Evolutionary conservation across 768 basidiomycete species (phyloP).

Genomic region (Phaeotremella fagi): DNA sequence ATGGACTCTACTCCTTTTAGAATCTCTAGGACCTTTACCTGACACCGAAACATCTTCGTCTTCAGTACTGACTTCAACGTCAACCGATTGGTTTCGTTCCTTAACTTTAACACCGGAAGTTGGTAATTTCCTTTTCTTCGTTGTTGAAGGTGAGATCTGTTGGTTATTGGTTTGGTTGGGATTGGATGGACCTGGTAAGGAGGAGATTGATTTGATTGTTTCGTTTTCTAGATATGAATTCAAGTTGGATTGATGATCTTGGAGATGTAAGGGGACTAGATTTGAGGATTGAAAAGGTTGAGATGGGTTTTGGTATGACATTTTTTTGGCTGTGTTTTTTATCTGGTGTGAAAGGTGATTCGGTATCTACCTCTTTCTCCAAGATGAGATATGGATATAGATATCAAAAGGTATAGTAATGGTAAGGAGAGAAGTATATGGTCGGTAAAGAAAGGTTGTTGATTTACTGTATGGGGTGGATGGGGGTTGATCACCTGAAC

Average conservation of each 20-base stretch:
- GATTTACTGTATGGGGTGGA: no score
- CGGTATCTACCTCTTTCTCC: neutral
- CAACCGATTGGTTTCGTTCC: slow-evolving; percentile 20
- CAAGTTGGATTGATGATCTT: neutral
- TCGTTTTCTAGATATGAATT: neutral
- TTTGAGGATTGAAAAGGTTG: neutral
- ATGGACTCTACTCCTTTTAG: slow-evolving; percentile 44
- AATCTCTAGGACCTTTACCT: slow-evolving; percentile 5
- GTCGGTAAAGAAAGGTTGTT: no score
- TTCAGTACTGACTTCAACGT: slow-evolving; percentile 5
- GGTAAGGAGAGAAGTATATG: no score
- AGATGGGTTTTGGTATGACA: neutral
- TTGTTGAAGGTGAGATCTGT: neutral
- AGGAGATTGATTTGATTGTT: neutral
- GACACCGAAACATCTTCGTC: slow-evolving; percentile 32
- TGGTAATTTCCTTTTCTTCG: slow-evolving; percentile 31
- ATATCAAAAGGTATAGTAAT: no score
- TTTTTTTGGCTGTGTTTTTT: neutral
- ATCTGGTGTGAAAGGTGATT: neutral
- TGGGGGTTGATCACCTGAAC: no score
- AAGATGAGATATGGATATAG: no score
- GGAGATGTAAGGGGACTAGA: neutral
- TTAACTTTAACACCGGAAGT: slow-evolving; percentile 4
- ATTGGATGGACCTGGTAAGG: neutral
- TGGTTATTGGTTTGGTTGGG: neutral